A percentile compares a stretch with the other conserved stretches of the same genome.
Conservation (phyloP, 176 grass and related monocot species). For the Carex myosuroides region DNA sequence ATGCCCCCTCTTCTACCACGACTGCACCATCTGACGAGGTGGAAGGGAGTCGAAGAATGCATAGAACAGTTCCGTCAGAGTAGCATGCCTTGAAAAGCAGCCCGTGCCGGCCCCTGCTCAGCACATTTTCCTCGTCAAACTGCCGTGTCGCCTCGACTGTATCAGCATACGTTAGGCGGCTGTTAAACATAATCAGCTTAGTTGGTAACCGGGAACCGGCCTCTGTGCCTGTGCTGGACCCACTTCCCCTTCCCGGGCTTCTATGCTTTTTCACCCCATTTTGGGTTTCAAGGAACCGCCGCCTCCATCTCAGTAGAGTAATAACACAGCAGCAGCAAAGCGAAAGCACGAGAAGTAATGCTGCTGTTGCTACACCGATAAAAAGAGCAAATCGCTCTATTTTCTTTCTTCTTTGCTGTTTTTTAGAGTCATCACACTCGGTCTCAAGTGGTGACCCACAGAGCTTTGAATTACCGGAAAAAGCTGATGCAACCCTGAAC, state of each 20-base stretch:
- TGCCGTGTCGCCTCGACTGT: conserved; percentile 72
- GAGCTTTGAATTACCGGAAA: conserved; percentile 51
- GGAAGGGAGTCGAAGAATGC: conserved; percentile 77
- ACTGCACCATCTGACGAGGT: conserved; percentile 77
- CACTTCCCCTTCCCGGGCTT: conserved; percentile 76
- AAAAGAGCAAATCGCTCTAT: conserved; percentile 42
- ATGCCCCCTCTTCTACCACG: conserved; percentile 76
- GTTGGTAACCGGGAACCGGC: conserved; percentile 34
- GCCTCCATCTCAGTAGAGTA: conserved; percentile 66
- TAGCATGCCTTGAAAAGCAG: conserved; percentile 98
- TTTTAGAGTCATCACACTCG: conserved; percentile 32
- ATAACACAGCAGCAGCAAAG: conserved; percentile 66
- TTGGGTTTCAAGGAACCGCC: conserved; percentile 47
- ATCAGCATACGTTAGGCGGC: conserved; percentile 76
- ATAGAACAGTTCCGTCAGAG: conserved; percentile 72
- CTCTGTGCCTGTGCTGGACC: conserved; percentile 65
- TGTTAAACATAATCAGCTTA: conserved; percentile 92
- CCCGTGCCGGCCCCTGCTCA: conserved; percentile 84
- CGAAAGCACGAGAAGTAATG: conserved; percentile 26
- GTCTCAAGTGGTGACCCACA: conserved; percentile 67
- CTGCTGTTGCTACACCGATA: conserved; percentile 45
- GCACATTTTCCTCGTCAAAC: conserved; percentile 92
- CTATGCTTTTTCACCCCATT: conserved; percentile 71
- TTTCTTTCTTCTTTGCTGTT: conserved; percentile 32
- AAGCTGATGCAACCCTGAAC: conserved; percentile 43